Conservation (phyloP, 2,329 filamentous ascomycete species). For the Penicillium sp. region DNA sequence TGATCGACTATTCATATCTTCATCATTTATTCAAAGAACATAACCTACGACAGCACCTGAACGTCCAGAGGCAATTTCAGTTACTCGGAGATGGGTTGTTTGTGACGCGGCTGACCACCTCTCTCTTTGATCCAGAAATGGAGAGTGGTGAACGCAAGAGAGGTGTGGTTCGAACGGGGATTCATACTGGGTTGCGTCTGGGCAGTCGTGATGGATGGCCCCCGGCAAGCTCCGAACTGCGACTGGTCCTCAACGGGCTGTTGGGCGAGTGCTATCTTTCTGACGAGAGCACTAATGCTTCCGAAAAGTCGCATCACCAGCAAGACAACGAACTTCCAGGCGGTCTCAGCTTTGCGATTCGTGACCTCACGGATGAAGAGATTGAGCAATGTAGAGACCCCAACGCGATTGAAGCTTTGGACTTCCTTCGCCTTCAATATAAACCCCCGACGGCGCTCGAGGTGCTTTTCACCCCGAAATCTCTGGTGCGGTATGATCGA, state of each 20-base stretch:
- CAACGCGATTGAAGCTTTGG: constrained; percentile 77
- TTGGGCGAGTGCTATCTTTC: constrained; percentile 65
- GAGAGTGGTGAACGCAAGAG: constrained; percentile 68
- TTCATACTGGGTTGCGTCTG: constrained; percentile 74
- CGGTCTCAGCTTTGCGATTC: constrained; percentile 74
- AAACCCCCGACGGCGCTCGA: constrained; percentile 66
- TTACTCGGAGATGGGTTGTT: constrained; percentile 82
- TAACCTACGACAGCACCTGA: constrained; percentile 64
- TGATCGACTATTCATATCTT: constrained; percentile 73
- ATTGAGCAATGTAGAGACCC: constrained; percentile 79
- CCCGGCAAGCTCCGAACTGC: constrained; percentile 87
- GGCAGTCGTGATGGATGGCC: constrained; percentile 83
- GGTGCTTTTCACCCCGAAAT: constrained; percentile 63
- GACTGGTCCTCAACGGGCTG: constrained; percentile 79
- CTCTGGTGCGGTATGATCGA: constrained; percentile 73
- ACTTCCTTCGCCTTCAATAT: constrained; percentile 85
- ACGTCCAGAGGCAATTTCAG: constrained; percentile 71
- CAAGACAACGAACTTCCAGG: constrained; percentile 52
- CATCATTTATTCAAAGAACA: constrained; percentile 70
- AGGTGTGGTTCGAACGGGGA: constrained; percentile 62
- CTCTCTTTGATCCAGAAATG: constrained; percentile 77
- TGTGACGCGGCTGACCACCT: constrained; percentile 68
- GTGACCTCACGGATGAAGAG: constrained; percentile 70
- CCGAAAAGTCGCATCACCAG: constrained; percentile 20
- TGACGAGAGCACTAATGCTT: constrained; percentile 12